Evolutionary conservation across 2,329 filamentous ascomycete species (phyloP), one percentile per base, ranked within the genome.

Genomic region (Penicillium sp.): DNA sequence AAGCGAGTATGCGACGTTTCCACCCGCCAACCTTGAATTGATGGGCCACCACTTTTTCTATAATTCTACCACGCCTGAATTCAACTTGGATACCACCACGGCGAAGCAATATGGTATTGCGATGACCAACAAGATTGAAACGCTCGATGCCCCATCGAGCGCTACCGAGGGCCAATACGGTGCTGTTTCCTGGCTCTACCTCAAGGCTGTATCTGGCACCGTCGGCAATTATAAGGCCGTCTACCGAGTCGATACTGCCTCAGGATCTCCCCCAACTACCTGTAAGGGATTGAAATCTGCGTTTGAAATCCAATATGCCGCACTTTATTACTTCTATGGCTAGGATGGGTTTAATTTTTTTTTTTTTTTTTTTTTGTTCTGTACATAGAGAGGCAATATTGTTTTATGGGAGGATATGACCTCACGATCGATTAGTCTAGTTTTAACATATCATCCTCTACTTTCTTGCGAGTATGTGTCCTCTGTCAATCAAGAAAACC

Each of bases 41-140:
- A 87, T 88, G 16, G 91, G 92, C 23, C 83, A 90, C 72, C 93
- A 96, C 80, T 96, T 85, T 83, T 96, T 97, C 82, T 80, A 79
- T 60, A 84, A 87, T 66, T 69, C 75, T 25, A 88, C 85, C 4
- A 89, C 89, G 0, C 89, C 93, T 0, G 88, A 89, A 74, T 98
- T 98, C 81, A 83, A 92, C 75, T 82, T 97, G 56, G 82, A 90
- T 74, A 87, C 84, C 1, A 69, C 77, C 0, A 66, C 74, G 75
- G 62, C 77, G 1, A 66, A 67, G 4, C 67, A 73, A 33, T 58
- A 82, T 58, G 88, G 86, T 27, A 81, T 87, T 57, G 84, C 81
- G 1, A 78, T 83, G 23, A 87, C 86, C 67, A 80, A 82, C 62
- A 92, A 92, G 77, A 80, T 83, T 58, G 83, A 78, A 47, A 80